Evolutionary conservation across 805 yeast species (phyloP), one percentile per base, ranked within the genome.

Genomic region (Dipodascopsis tothii): DNA sequence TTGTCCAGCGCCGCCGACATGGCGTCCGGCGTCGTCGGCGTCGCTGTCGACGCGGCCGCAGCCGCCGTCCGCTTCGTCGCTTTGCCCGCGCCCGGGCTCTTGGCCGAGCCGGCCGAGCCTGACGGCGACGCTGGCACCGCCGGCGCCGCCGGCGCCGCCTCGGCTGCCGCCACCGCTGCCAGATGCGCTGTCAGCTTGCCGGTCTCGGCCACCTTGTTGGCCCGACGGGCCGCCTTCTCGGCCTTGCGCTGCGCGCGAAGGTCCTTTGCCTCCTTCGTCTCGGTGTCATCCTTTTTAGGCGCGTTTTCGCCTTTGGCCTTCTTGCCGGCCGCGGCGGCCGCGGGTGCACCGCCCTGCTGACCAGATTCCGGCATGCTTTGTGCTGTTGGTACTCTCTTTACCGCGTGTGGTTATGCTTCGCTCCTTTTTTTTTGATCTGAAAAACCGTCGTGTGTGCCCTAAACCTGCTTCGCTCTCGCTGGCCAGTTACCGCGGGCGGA

Each of bases 211-310:
- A 74, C 83, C 59, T 84, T 87, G 2, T 95, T 95, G 2, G 95
- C 92, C 61, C 97, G 73, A 61, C 85, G 84, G 33, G 92, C 94
- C 11, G 92, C 92, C 66, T 90, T 88, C 58, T 87, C 95, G 56
- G 77, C 77, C 69, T 87, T 88, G 61, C 86, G 84, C 61, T 80
- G 68, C 56, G 85, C 96, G 62, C 88, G 88, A 50, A 85, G 70
- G 62, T 88, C 94, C 56, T 86, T 87, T 53, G 84, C 84, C 6
- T 84, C 65, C 35, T 81, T 4, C 7, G 22, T 21, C 27, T 6
- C 38, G 17, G 38, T 5, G 6, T 19, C 17, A 5, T 4, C 7
- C 16, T 16, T 7, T 16, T 17, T 5, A 5, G 38, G 4, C 16
- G 22, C 4, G 61, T 43, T 66, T 47, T 36, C 34, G 23, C 38